These are phyloP conservation scores for Aspergillus awamori DNA, from an alignment of 2,329 filamentous ascomycete genomes.

Conservation along the genomic window DNA sequence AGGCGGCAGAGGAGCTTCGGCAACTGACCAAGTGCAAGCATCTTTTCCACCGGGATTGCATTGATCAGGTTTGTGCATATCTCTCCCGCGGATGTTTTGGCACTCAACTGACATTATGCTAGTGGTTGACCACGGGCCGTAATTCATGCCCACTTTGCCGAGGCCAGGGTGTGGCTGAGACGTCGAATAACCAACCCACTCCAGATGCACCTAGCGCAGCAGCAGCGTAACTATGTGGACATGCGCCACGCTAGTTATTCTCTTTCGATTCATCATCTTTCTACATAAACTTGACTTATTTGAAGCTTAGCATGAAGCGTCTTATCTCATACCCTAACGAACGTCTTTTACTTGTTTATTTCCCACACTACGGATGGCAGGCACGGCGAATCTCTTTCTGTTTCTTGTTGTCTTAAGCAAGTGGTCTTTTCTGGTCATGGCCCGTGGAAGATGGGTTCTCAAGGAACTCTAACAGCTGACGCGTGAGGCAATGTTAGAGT, in stretches of 20 bases:
- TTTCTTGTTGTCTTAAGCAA: conserved; percentile 17
- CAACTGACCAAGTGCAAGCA: conserved; percentile 66
- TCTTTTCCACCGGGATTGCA: conserved; percentile 69
- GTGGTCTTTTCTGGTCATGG: conserved; percentile 20
- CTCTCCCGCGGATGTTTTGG: conserved; percentile 1
- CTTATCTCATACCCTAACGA: conserved; percentile 31
- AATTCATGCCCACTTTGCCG: conserved; percentile 44
- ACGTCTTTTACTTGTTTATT: conserved; percentile 22
- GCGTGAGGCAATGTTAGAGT: not conserved
- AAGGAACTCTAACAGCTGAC: conserved; percentile 10
- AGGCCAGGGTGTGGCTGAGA: conserved; percentile 47
- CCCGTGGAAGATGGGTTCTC: conserved; percentile 7
- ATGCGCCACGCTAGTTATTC: conserved; percentile 1
- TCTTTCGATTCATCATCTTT: conserved; percentile 8
- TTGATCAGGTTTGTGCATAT: conserved; percentile 62
- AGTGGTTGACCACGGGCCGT: conserved; percentile 67
- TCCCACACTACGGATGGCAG: conserved; percentile 33
- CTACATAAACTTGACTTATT: conserved; percentile 17
- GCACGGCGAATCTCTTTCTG: conserved; percentile 23
- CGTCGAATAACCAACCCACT: conserved; percentile 22
- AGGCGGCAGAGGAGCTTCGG: conserved; percentile 62
- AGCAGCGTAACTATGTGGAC: conserved; percentile 17
- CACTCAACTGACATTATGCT: conserved; percentile 32
- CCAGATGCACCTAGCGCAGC: conserved; percentile 21
- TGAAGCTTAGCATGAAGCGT: conserved; percentile 37